These are phyloP conservation scores for Talaromyces sp. DNA, from an alignment of 2,329 filamentous ascomycete genomes.

Conservation along the genomic window DNA sequence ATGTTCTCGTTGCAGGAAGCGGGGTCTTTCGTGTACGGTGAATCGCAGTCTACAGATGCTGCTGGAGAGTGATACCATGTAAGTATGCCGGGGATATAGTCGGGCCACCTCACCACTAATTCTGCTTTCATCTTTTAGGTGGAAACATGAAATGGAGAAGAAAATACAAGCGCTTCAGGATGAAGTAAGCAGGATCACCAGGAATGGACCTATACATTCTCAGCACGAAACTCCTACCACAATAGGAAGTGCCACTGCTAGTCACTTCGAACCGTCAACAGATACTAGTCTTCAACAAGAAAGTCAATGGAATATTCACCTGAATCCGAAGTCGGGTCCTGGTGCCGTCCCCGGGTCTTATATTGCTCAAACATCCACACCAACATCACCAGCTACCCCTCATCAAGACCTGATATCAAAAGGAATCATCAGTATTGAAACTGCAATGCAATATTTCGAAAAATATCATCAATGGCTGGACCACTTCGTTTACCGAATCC, in stretches of 20 bases:
- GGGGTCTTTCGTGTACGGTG: constrained; percentile 42
- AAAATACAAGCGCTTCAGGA: background rate
- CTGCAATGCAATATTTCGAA: constrained; percentile 27
- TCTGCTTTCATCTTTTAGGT: constrained; percentile 27
- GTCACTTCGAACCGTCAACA: too few relatives aligned
- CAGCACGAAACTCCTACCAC: background rate
- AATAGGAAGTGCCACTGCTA: background rate
- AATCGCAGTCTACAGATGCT: constrained; percentile 46
- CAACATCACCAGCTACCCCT: background rate
- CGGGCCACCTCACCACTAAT: background rate
- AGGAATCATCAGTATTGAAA: constrained; percentile 26
- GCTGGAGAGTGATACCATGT: constrained; percentile 41
- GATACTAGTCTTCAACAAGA: background rate
- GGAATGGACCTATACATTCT: background rate
- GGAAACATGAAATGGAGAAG: constrained; percentile 41
- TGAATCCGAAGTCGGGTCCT: background rate
- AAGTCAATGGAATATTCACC: background rate
- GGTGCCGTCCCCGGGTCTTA: constrained; percentile 1
- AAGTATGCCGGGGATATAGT: background rate
- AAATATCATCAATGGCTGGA: constrained; percentile 47
- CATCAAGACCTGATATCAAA: constrained; percentile 40
- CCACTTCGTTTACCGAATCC: constrained; percentile 48
- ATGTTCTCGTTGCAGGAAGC: constrained; percentile 42
- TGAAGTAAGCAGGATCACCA: background rate
- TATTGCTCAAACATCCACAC: constrained; percentile 2